These are phyloP conservation scores for Lanmaoa rubissima DNA, from an alignment of 768 basidiomycete genomes.

Conservation along the genomic window DNA sequence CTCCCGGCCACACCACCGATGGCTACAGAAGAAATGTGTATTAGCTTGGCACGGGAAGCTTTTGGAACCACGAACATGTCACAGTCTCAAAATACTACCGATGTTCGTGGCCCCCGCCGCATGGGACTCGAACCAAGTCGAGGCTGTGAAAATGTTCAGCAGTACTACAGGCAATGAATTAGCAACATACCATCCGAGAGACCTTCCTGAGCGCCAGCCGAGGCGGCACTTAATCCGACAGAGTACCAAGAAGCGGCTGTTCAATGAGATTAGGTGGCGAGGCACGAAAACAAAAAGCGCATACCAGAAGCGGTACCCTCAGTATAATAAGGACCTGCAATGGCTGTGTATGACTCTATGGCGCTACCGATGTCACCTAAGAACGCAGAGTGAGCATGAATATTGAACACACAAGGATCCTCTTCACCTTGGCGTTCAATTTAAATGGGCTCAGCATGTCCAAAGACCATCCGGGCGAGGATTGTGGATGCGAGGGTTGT, in stretches of 20 bases:
- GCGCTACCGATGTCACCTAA: slow-evolving; percentile 36
- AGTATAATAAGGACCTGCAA: slow-evolving; percentile 33
- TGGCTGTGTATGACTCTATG: slow-evolving; percentile 40
- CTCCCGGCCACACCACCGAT: slow-evolving; percentile 52
- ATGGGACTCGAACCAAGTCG: slow-evolving; percentile 17
- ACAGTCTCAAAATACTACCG: slow-evolving; percentile 14
- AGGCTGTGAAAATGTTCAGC: slow-evolving; percentile 11
- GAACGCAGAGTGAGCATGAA: slow-evolving; percentile 5
- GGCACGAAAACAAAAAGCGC: not conserved
- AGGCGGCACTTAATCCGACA: slow-evolving; percentile 16
- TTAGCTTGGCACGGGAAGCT: not conserved
- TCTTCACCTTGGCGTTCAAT: slow-evolving; percentile 46
- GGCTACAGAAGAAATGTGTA: slow-evolving; percentile 36
- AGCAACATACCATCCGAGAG: slow-evolving; percentile 17
- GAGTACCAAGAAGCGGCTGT: slow-evolving; percentile 19
- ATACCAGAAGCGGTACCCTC: slow-evolving; percentile 27
- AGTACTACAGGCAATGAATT: not conserved
- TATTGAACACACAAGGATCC: not conserved
- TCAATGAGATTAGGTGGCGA: not conserved
- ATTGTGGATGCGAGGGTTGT: slow-evolving; percentile 36
- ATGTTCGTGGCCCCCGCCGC: not conserved
- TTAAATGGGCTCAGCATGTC: slow-evolving; percentile 35
- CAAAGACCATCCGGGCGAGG: slow-evolving; percentile 33
- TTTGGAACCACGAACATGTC: slow-evolving; percentile 24
- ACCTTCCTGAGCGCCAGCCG: slow-evolving; percentile 12